phyloP scores from a whole-genome alignment of 768 basidiomycete genomes.

The Amanita pallidorosea region DNA sequence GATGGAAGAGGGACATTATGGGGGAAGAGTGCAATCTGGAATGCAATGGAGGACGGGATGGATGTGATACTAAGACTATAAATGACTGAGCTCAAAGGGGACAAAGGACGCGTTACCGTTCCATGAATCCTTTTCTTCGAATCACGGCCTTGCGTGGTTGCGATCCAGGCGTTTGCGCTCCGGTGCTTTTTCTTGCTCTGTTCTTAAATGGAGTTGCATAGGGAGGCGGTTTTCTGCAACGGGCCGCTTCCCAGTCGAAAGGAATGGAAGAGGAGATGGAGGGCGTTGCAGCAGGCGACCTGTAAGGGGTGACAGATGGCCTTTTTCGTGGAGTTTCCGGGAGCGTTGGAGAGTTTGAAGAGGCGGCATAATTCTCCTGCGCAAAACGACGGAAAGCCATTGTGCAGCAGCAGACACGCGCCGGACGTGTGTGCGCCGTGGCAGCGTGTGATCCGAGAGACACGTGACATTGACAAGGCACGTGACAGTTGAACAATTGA shows the following conservation, averaged over 20 bases:
- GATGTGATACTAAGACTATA: conserved; percentile 37
- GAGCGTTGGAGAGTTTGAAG: conserved; percentile 10
- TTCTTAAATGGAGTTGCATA: conserved; percentile 50
- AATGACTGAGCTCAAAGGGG: neutral
- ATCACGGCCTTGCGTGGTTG: conserved; percentile 44
- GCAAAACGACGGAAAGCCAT: conserved; percentile 54
- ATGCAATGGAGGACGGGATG: conserved; percentile 62
- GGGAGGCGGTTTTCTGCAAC: conserved; percentile 59
- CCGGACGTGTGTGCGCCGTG: neutral
- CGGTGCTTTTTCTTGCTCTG: conserved; percentile 34
- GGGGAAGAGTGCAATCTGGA: conserved; percentile 77
- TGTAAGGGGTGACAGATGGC: conserved; percentile 40
- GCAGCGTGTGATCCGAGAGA: conserved; percentile 14
- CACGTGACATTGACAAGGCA: conserved; percentile 20
- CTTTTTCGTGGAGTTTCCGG: conserved; percentile 35
- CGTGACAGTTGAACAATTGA: conserved; percentile 38
- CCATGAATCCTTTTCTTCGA: conserved; percentile 52
- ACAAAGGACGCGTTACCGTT: conserved; percentile 32
- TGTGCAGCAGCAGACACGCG: conserved; percentile 8
- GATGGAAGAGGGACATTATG: conserved; percentile 67
- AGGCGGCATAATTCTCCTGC: conserved; percentile 34
- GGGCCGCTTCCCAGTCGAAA: conserved; percentile 83
- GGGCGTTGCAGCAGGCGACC: conserved; percentile 55
- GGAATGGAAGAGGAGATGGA: conserved; percentile 69
- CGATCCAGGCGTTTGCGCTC: conserved; percentile 18